Percentiles rank a stretch among this genome's conserved stretches.
phyloP scores from a whole-genome alignment of 75 land plant genomes.

The Pseudotsuga menziesii region DNA sequence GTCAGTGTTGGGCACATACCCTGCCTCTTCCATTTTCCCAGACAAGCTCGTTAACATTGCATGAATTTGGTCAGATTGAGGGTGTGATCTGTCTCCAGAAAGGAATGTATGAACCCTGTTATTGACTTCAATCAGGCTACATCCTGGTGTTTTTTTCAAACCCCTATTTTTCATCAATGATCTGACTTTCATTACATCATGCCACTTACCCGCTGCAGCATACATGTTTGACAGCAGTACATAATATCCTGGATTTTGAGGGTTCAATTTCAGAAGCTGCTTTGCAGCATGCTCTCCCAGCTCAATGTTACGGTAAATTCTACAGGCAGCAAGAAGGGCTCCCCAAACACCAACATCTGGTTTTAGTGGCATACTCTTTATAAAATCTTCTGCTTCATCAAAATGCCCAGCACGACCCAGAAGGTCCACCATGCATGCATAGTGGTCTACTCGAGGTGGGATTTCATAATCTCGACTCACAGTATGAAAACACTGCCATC shows the following conservation, averaged over 20 bases:
- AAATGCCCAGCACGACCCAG: slow-evolving; percentile 27
- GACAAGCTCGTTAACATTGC: slow-evolving; percentile 7
- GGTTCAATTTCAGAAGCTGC: slow-evolving; percentile 7
- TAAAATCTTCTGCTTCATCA: slow-evolving; percentile 12
- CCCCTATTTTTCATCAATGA: slow-evolving; percentile 4
- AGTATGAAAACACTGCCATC: slow-evolving; percentile 12
- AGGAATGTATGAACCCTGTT: slow-evolving; percentile 11
- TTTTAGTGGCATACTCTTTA: neutral
- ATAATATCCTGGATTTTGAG: slow-evolving; percentile 10
- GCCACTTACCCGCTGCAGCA: slow-evolving; percentile 17
- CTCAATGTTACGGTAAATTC: slow-evolving; percentile 5
- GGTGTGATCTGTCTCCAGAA: slow-evolving; percentile 16
- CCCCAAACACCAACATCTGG: slow-evolving; percentile 17
- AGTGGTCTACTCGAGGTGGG: slow-evolving; percentile 8
- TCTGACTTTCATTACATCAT: slow-evolving; percentile 3
- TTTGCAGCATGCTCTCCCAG: slow-evolving; percentile 3
- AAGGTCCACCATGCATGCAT: slow-evolving; percentile 27
- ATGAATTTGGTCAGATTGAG: slow-evolving; percentile 7
- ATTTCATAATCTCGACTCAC: slow-evolving; percentile 10
- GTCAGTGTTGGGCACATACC: slow-evolving; percentile 8
- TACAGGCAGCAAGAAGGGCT: slow-evolving; percentile 16
- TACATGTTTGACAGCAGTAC: slow-evolving; percentile 19
- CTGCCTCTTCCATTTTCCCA: slow-evolving; percentile 2
- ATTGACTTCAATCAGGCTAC: slow-evolving; percentile 11
- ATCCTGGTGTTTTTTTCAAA: slow-evolving; percentile 10